Base-by-base conservation (phyloP, 129 eudicot genomes). In the Helianthus tuberosus region DNA sequence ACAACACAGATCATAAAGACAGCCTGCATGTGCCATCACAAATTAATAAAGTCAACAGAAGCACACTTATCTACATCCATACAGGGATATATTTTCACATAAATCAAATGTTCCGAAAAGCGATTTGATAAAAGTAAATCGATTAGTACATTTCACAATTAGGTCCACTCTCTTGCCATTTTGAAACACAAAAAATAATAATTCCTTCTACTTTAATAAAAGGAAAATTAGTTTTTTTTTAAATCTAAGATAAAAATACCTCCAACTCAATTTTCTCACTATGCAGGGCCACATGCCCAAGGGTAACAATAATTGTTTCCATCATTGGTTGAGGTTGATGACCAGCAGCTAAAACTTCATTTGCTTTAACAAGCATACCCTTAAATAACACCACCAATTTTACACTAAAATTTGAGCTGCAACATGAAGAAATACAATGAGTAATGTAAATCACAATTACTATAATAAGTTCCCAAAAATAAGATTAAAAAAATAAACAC, bases 211-310 rank as follows among this genome's bases (percentile, higher is more conserved):
- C 17, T 60, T 32, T 8, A 27, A 60, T 5, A 60, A 51, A 27
- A 27, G 35, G 57, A 32, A 58, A 46, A 17, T 44, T 6, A 47
- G 9, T 36, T 38, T 73, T 10, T 10, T 0, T 57, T 46, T 46
- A 27, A 48, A 47, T 47, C 35, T 43, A 8, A 36, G 38, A 66
- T 63, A 14, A 14, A 78, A 25, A 70, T 83, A 94, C 97, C 98
- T 94, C 90, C 71, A 90, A 78, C 84, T 94, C 98, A 60, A 94
- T 81, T 71, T 84, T 84, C 72, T 94, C 97, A 73, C 98, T 94
- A 55, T 88, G 84, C 65, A 88, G 73, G 58, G 87, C 93, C 70
- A 94, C 82, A 82, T 94, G 96, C 84, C 77, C 82, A 35, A 94
- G 96, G 44, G 98, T 94, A 77, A 91, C 77, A 57, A 90, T 75